Percentiles rank a stretch among this genome's conserved stretches.
Evolutionary conservation across 306 rosid genomes (phyloP).

Genomic region (Cucurbita moschata): DNA sequence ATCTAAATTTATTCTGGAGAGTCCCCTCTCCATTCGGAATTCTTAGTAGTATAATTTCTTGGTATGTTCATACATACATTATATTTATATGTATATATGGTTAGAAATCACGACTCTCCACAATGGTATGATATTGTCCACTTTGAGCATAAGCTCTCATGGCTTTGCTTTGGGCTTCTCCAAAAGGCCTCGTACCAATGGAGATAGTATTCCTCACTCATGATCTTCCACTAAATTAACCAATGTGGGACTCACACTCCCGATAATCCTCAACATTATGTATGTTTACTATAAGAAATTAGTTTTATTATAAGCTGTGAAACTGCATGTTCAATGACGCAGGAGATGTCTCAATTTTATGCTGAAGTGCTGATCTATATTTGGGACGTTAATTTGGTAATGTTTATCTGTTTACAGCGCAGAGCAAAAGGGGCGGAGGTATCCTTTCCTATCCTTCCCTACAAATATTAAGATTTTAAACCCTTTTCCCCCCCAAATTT

Average conservation of each 20-base stretch:
- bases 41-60: constrained; percentile 5
- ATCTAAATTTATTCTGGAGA: constrained; percentile 31
- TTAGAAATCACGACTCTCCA: no score
- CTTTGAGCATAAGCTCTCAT: no score
- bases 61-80: neutral
- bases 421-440: neutral
- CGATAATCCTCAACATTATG: no score
- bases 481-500: neutral
- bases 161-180: no score
- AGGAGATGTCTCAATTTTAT: neutral
- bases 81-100: no score
- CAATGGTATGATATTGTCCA: no score
- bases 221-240: no score
- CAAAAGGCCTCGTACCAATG: no score
- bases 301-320: neutral
- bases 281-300: neutral
- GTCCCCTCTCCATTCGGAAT: constrained; percentile 20
- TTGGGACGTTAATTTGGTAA: neutral
- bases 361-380: neutral
- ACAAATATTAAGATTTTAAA: no score
- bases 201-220: no score
- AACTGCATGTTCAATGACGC: neutral
- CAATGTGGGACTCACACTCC: no score
- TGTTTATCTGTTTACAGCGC: neutral
- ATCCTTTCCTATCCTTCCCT: neutral